phyloP scores from a whole-genome alignment of 306 rosid species.

The Quercus bicolor region DNA sequence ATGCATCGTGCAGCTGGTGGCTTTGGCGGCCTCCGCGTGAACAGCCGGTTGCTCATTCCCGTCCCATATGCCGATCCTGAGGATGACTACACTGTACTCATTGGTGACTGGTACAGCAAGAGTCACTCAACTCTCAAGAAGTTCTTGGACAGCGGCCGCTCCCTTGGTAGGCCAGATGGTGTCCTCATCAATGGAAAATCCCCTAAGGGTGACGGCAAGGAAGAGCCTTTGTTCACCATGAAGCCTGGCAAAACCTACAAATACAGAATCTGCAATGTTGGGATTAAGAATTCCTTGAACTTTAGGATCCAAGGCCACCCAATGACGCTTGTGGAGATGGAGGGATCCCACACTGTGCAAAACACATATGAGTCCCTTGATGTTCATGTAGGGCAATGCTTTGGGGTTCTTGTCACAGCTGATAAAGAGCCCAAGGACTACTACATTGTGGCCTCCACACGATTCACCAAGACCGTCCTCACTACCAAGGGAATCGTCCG shows the following conservation, averaged over 20 bases:
- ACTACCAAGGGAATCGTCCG: constrained; percentile 51
- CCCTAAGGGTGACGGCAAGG: constrained; percentile 52
- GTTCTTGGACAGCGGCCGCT: constrained; percentile 50
- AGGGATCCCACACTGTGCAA: constrained; percentile 83
- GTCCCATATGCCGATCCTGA: constrained; percentile 81
- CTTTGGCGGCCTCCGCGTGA: constrained; percentile 61
- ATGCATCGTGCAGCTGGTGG: constrained; percentile 69
- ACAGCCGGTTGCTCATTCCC: constrained; percentile 68
- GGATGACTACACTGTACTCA: constrained; percentile 75
- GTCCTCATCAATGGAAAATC: constrained; percentile 66
- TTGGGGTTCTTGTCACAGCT: constrained; percentile 59
- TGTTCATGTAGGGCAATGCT: constrained; percentile 71
- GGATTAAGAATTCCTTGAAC: constrained; percentile 62
- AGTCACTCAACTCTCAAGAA: constrained; percentile 46
- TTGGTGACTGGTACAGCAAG: constrained; percentile 83
- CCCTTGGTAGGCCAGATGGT: constrained; percentile 58
- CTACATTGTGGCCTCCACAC: constrained; percentile 63
- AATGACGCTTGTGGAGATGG: constrained; percentile 71
- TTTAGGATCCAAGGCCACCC: constrained; percentile 70
- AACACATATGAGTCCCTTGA: constrained; percentile 67
- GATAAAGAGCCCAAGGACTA: constrained; percentile 64
- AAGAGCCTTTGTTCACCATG: constrained; percentile 71
- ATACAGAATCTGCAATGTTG: constrained; percentile 71
- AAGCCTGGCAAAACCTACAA: constrained; percentile 73
- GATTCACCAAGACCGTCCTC: constrained; percentile 50